Base-by-base conservation (phyloP, 2,329 filamentous ascomycete species). In the Akanthomyces dipterigenus region DNA sequence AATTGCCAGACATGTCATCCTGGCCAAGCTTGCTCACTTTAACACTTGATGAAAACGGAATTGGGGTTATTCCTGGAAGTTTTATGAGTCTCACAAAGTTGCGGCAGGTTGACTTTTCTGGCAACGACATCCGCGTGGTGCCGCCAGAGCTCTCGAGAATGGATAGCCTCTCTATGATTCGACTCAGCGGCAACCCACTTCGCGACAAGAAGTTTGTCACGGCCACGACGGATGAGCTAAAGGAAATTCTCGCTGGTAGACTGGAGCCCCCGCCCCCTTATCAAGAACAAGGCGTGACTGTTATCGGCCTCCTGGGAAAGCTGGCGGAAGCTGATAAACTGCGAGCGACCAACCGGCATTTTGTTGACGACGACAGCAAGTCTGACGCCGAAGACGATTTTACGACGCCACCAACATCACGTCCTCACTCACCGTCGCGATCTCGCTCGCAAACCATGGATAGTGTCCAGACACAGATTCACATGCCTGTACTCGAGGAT, bases 101-200 rank as follows among this genome's bases (percentile, higher is more conserved):
- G 16, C 87, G 87, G 55, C 88, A 87, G 61, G 89, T 88, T 34
- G 91, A 97, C 72, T 88, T 98, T 65, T 90, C 89, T 0, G 87
- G 88, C 66, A 99, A 99, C 69, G 86, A 95, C 65, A 85, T 99
- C 53, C 85, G 85, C 2, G 78, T 84, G 14, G 73, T 99, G 8
- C 90, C 95, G 34, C 82, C 90, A 0, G 87, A 86, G 65, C 84
- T 98, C 62, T 89, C 88, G 5, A 78, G 84, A 28, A 96, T 98
- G 91, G 85, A 91, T 6, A 86, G 76, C 49, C 77, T 99, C 11
- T 82, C 86, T 22, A 87, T 87, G 70, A 82, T 98, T 46, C 86
- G 88, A 5, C 79, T 99, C 36, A 87, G 87, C 48, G 92, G 91
- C n/a, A 99, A 99, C 68, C 95, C 95, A 0, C 77, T 99, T 16